These are phyloP conservation scores for Streptanthus diversifolius DNA, from an alignment of 345 rosid species.

Conservation along the genomic window DNA sequence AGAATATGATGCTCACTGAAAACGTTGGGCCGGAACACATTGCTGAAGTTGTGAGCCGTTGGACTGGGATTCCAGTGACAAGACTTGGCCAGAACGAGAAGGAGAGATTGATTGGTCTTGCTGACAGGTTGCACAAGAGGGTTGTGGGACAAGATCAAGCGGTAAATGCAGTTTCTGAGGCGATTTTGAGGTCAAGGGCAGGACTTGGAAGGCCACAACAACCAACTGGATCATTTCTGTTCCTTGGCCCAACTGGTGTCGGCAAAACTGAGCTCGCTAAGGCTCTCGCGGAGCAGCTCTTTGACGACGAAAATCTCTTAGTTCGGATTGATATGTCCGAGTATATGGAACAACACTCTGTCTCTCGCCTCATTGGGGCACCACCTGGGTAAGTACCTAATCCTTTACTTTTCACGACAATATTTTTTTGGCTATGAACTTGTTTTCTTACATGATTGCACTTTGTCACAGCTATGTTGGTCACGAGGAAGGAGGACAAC, in stretches of 20 bases:
- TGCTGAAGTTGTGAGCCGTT: constrained; percentile 88
- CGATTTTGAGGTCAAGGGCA: constrained; percentile 80
- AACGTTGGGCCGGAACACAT: constrained; percentile 87
- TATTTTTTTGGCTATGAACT: neutral
- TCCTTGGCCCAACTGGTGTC: constrained; percentile 96
- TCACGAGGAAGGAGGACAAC: constrained; percentile 94
- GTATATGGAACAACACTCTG: constrained; percentile 87
- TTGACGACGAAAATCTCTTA: constrained; percentile 72
- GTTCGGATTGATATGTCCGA: constrained; percentile 86
- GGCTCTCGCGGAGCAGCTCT: constrained; percentile 93
- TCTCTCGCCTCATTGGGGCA: constrained; percentile 75
- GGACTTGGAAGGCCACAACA: constrained; percentile 95
- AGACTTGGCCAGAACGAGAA: constrained; percentile 90
- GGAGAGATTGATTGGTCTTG: constrained; percentile 73
- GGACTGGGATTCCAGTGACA: constrained; percentile 90
- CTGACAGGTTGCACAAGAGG: constrained; percentile 68
- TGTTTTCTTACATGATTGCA: neutral
- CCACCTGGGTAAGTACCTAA: constrained; percentile 69
- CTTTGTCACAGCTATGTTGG: constrained; percentile 63
- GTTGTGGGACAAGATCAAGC: constrained; percentile 90
- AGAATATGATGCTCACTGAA: constrained; percentile 74
- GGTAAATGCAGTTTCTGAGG: constrained; percentile 73
- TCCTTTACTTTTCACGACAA: neutral
- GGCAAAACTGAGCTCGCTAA: constrained; percentile 91
- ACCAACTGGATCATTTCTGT: constrained; percentile 86